These are phyloP conservation scores for Ajuga chamaepitys DNA, from an alignment of 257 asterid species.

Conservation along the genomic window DNA sequence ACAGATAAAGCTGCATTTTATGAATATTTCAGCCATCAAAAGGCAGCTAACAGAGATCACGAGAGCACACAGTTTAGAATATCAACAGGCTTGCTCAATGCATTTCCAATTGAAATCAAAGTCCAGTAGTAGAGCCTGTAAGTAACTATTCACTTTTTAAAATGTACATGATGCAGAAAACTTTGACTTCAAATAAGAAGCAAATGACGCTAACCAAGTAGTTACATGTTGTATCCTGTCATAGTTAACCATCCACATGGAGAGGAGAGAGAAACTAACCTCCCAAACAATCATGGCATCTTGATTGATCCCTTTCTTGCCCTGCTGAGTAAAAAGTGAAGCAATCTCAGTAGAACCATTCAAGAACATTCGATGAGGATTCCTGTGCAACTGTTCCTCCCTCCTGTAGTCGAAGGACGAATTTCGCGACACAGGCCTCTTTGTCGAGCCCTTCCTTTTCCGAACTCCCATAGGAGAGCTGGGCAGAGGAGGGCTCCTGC, in stretches of 20 bases:
- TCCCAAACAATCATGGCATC: constrained; percentile 98
- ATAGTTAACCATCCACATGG: not conserved
- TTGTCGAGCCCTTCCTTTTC: constrained; percentile 35
- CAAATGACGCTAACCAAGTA: not conserved
- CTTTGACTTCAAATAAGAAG: not conserved
- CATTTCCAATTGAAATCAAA: not conserved
- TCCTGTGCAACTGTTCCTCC: constrained; percentile 63
- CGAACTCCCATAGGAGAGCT: constrained; percentile 38
- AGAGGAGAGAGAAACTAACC: constrained; percentile 37
- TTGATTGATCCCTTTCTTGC: constrained; percentile 86
- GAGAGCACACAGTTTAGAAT: not conserved
- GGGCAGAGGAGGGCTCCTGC: constrained; percentile 57
- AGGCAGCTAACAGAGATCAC: not conserved
- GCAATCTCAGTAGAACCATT: constrained; percentile 76
- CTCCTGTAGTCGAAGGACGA: constrained; percentile 45
- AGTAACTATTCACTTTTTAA: not conserved
- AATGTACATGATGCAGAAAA: not conserved
- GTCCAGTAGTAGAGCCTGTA: not conserved
- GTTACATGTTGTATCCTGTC: not conserved
- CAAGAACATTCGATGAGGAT: constrained; percentile 64
- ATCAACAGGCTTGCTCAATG: not conserved
- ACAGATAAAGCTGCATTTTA: not conserved
- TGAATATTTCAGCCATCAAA: not conserved
- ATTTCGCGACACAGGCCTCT: constrained; percentile 31
- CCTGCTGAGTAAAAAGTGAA: constrained; percentile 65